phyloP scores from a whole-genome alignment of 805 yeast genomes.

The Yarrowia bubula region DNA sequence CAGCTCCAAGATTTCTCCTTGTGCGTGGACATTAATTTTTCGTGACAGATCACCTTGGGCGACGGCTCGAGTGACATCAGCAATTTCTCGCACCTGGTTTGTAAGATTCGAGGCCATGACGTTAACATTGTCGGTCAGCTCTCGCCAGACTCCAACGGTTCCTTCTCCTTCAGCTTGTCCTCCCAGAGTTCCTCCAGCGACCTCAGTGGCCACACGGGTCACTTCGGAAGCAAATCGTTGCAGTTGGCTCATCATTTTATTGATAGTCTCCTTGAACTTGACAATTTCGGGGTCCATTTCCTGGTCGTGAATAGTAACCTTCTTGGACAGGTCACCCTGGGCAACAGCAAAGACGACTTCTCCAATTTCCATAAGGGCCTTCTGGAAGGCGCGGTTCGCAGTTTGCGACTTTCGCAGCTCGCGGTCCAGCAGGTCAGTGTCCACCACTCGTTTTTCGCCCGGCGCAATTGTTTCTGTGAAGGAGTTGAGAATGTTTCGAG shows the following conservation, averaged over 20 bases:
- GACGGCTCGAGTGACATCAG: constrained; percentile 85
- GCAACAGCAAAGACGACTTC: constrained; percentile 86
- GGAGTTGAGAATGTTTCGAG: constrained; percentile 39
- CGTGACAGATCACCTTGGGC: constrained; percentile 82
- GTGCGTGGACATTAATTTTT: constrained; percentile 86
- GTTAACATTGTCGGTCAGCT: constrained; percentile 79
- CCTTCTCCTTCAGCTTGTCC: constrained; percentile 85
- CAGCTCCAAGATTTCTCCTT: constrained; percentile 81
- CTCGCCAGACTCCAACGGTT: constrained; percentile 87
- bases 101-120: constrained; percentile 88
- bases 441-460: constrained; percentile 35
- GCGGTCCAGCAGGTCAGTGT: constrained; percentile 38
- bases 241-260: constrained; percentile 85
- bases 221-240: constrained; percentile 80
- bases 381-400: constrained; percentile 66
- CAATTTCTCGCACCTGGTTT: constrained; percentile 84
- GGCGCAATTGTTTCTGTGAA: constrained; percentile 38
- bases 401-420: constrained; percentile 44
- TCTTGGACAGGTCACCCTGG: constrained; percentile 80
- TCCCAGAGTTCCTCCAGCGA: constrained; percentile 85
- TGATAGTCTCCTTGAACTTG: constrained; percentile 76
- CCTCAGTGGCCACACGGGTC: constrained; percentile 83
- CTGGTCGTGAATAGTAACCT: constrained; percentile 67
- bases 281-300: constrained; percentile 77
- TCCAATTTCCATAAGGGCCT: constrained; percentile 75